A percentile compares a stretch with the other conserved stretches of the same genome.
Evolutionary conservation across 108 stramenopile genomes (phyloP).

Genomic region (Skeletonema tropicum): DNA sequence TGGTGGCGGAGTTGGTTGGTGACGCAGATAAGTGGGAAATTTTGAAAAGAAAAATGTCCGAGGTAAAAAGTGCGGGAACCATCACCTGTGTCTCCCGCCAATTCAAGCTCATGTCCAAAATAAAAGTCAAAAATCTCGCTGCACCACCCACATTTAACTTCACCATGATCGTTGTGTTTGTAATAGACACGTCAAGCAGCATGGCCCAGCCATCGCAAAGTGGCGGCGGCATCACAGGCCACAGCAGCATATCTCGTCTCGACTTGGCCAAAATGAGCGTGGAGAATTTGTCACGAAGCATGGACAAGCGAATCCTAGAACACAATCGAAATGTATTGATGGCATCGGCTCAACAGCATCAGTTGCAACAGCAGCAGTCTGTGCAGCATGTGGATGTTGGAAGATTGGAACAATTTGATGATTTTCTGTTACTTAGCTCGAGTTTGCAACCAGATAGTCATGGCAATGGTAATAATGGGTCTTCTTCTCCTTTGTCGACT

Average conservation of each 20-base stretch:
- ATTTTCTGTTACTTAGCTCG: constrained; percentile 66
- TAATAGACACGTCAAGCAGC: constrained; percentile 80
- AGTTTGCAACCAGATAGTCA: constrained; percentile 63
- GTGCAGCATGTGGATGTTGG: constrained; percentile 52
- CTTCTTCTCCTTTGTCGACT: constrained; percentile 5
- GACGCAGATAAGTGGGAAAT: too few species aligned
- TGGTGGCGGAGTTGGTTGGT: too few species aligned
- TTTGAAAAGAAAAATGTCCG: too few species aligned
- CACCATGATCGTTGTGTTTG: constrained; percentile 81
- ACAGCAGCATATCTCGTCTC: constrained; percentile 60
- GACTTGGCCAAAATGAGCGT: constrained; percentile 84
- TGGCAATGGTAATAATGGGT: background rate
- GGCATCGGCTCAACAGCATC: constrained; percentile 46
- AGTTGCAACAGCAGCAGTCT: constrained; percentile 35
- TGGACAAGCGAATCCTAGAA: constrained; percentile 64
- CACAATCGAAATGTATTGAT: constrained; percentile 56
- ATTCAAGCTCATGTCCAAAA: too few species aligned
- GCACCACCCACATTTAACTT: too few species aligned
- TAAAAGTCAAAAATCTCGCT: too few species aligned
- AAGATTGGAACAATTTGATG: constrained; percentile 60
- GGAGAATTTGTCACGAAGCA: constrained; percentile 60
- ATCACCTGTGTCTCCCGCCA: background rate
- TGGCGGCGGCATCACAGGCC: constrained; percentile 11
- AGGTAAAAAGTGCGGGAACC: too few species aligned
- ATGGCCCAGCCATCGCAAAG: constrained; percentile 55